Evolutionary conservation across 2,329 filamentous ascomycete species (phyloP).

Genomic region (Pyricularia grisea): DNA sequence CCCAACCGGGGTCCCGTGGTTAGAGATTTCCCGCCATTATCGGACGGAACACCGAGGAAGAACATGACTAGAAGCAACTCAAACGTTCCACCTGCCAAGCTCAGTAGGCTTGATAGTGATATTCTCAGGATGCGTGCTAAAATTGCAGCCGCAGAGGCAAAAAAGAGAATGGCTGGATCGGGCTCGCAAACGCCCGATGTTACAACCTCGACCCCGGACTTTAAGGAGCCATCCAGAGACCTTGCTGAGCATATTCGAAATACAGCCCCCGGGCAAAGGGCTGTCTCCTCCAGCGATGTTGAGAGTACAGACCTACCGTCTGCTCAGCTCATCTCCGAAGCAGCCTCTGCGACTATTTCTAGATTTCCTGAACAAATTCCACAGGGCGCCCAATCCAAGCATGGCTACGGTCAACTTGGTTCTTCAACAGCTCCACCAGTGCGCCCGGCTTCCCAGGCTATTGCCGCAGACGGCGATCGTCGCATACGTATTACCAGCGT

Average conservation of each 20-base stretch:
- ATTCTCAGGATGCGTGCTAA: slow-evolving; percentile 52
- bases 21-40: slow-evolving; percentile 34
- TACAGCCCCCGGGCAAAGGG: slow-evolving; percentile 6
- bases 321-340: slow-evolving; percentile 15
- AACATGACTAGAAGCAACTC: neutral
- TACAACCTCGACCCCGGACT: neutral
- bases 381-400: slow-evolving; percentile 4
- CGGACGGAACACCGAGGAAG: slow-evolving; percentile 19
- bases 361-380: slow-evolving; percentile 12
- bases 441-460: neutral
- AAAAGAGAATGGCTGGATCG: slow-evolving; percentile 26
- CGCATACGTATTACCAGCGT: slow-evolving; percentile 26
- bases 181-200: slow-evolving; percentile 19
- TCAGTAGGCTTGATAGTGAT: slow-evolving; percentile 17
- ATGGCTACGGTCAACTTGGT: neutral
- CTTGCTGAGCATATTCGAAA: slow-evolving; percentile 1
- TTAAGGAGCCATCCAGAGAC: slow-evolving; percentile 18
- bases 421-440: neutral
- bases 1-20: slow-evolving; percentile 26
- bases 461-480: slow-evolving; percentile 11
- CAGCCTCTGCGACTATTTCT: slow-evolving; percentile 15
- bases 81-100: slow-evolving; percentile 1
- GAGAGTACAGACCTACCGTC: slow-evolving; percentile 12
- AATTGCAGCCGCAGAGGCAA: slow-evolving; percentile 50
- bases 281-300: slow-evolving; percentile 13